Base-by-base conservation (phyloP, 345 rosid species). In the Bruguiera gymnorhiza region DNA sequence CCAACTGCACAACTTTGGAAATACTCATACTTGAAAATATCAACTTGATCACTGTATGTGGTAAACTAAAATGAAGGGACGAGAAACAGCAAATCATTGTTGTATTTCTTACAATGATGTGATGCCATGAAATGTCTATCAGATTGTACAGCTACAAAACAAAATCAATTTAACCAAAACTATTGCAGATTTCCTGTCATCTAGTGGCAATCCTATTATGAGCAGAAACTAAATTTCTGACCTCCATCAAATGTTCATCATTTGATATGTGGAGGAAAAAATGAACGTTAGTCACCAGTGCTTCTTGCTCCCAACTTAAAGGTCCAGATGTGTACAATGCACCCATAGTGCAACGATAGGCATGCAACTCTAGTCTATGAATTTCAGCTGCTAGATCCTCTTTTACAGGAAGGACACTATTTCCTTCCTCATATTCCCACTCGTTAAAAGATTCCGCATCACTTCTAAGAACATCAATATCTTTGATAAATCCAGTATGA, bases 211-310 rank as follows among this genome's bases (percentile, higher is more conserved):
- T 74, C 63, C 81, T 78, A 78, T 81, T 81, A 74, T 83, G 82
- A 56, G 83, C 80, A 79, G 90, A 86, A 80, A 84, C 83, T 66
- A 90, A 78, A 76, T 81, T 88, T 80, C 83, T 87, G 77, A 74
- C 68, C 73, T 74, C 78, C 73, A 62, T 63, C 76, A 72, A 59
- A 66, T 72, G 76, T 72, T 72, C 76, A 32, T 65, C 76, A 72
- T 72, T 66, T 65, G 70, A 72, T 56, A 66, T 66, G 36, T 72
- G 50, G 70, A 72, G 76, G 70, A 63, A 72, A 57, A 72, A 70
- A 27, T 66, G 76, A 37, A 65, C 60, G 26, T 58, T 72, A 32
- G 70, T 65, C 60, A 48, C 60, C 70, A 72, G 11, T 58, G 50
- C 70, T 48, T 66, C 76, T 50, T 72, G 65, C 58, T 72, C 76